phyloP scores from a whole-genome alignment of 768 basidiomycete species.

The Tricholoma terreum region DNA sequence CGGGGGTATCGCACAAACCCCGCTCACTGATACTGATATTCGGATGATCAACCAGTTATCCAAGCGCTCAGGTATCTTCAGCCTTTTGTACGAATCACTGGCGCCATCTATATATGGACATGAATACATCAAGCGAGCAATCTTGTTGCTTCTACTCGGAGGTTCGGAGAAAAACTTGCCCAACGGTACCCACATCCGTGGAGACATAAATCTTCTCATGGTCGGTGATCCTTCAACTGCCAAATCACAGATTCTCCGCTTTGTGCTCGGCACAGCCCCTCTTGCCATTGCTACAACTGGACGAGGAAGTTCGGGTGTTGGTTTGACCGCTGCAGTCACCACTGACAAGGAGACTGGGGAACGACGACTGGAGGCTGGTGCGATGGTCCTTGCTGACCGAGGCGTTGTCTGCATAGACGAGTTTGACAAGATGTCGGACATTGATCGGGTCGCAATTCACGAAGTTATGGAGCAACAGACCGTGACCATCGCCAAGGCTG shows the following conservation, averaged over 20 bases:
- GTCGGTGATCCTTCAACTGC: conserved; percentile 99
- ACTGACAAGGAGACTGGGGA: conserved; percentile 98
- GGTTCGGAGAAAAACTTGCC: conserved; percentile 97
- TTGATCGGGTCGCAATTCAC: conserved; percentile 98
- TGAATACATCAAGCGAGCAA: conserved; percentile 92
- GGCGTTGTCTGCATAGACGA: conserved; percentile 99
- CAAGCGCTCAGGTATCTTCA: conserved; percentile 84
- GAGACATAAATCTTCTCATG: conserved; percentile 99
- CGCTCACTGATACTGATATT: conserved; percentile 90
- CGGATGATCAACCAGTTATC: conserved; percentile 92
- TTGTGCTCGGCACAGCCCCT: conserved; percentile 93
- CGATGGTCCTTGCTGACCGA: conserved; percentile 98
- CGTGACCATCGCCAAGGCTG: conserved; percentile 98
- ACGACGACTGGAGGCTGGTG: conserved; percentile 93
- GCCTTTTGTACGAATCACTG: conserved; percentile 87
- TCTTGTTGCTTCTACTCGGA: conserved; percentile 89
- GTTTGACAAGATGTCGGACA: conserved; percentile 99
- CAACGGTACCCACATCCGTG: conserved; percentile 98
- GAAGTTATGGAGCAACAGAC: conserved; percentile 99
- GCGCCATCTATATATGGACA: conserved; percentile 98
- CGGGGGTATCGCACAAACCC: conserved; percentile 90
- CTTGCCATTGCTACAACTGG: conserved; percentile 98
- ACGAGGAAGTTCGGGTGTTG: conserved; percentile 96
- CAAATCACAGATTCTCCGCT: conserved; percentile 93
- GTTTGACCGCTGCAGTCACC: conserved; percentile 97